A percentile compares a stretch with the other conserved stretches of the same genome.
phyloP scores from a whole-genome alignment of 2,329 filamentous ascomycete species.

The Dendryphion nanum region DNA sequence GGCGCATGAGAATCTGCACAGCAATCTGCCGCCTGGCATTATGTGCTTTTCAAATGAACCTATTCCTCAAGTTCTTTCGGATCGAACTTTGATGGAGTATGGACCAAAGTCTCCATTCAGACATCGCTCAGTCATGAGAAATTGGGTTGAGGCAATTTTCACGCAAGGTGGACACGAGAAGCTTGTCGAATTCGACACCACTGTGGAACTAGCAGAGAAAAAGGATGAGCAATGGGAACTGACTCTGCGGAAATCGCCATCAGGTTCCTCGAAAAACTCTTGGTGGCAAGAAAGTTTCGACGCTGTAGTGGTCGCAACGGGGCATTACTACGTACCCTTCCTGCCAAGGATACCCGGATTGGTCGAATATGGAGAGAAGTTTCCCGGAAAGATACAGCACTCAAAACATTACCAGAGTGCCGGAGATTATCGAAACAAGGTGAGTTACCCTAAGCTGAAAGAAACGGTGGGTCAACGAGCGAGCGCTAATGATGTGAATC shows the following conservation, averaged over 20 bases:
- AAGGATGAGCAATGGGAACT: conserved; percentile 24
- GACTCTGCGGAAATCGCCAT: conserved; percentile 17
- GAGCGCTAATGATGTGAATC: conserved; percentile 54
- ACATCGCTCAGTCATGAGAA: conserved; percentile 3
- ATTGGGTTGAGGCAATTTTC: conserved; percentile 7
- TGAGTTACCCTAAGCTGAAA: not conserved
- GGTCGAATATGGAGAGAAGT: conserved; percentile 55
- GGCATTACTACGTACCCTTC: conserved; percentile 70
- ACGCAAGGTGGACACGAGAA: conserved; percentile 17
- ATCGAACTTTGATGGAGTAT: not conserved
- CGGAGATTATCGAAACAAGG: conserved; percentile 10
- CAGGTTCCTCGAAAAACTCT: conserved; percentile 16
- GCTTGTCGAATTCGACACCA: conserved; percentile 37
- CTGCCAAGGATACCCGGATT: conserved; percentile 65
- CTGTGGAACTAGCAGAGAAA: conserved; percentile 25
- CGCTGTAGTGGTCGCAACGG: conserved; percentile 72
- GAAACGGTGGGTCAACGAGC: too few relatives aligned
- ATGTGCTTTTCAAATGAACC: conserved; percentile 8
- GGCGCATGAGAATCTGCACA: conserved; percentile 6
- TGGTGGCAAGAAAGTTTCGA: conserved; percentile 53
- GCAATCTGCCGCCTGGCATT: conserved; percentile 7
- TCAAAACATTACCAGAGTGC: conserved; percentile 10
- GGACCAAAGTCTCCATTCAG: conserved; percentile 6
- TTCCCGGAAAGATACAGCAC: conserved; percentile 65
- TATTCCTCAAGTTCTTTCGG: not conserved